Percentiles rank a stretch among this genome's conserved stretches.
Conservation (phyloP, 2,329 filamentous ascomycete species). For the Alternaria tenuissima region DNA sequence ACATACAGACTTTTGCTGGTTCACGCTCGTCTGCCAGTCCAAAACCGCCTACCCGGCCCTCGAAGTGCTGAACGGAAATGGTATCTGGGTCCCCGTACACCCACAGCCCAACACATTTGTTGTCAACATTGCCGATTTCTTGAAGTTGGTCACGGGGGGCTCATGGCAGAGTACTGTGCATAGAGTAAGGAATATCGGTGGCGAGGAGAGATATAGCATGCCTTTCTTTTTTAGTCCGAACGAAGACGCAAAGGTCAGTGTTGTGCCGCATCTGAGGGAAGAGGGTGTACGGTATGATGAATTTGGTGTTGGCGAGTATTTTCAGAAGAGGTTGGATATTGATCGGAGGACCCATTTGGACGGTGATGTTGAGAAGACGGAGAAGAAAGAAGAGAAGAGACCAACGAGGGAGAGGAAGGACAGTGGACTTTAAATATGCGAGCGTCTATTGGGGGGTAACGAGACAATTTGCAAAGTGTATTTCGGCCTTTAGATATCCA, state of each 20-base stretch:
- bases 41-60: slow-evolving; percentile 39
- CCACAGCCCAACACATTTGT: slow-evolving; percentile 50
- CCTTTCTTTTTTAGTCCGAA: slow-evolving; percentile 54
- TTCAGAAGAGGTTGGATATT: slow-evolving; percentile 42
- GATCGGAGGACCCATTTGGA: slow-evolving; percentile 45
- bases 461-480: background rate
- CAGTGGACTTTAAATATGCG: background rate
- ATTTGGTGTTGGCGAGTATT: slow-evolving; percentile 45
- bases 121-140: slow-evolving; percentile 54
- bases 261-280: slow-evolving; percentile 39
- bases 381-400: background rate
- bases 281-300: slow-evolving; percentile 38
- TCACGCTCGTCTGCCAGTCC: slow-evolving; percentile 52
- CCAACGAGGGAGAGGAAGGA: slow-evolving; percentile 3
- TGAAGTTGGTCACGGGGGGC: slow-evolving; percentile 54
- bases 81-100: slow-evolving; percentile 52
- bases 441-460: background rate
- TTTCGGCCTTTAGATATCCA: background rate
- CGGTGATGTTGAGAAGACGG: slow-evolving; percentile 10
- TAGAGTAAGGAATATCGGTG: slow-evolving; percentile 51
- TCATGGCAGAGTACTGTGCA: slow-evolving; percentile 53
- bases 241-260: slow-evolving; percentile 44
- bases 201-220: slow-evolving; percentile 51
- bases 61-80: slow-evolving; percentile 55
- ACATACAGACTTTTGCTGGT: slow-evolving; percentile 55